phyloP scores from a whole-genome alignment of 2,329 filamentous ascomycete species.

The Diaporthe citrichinensis region DNA sequence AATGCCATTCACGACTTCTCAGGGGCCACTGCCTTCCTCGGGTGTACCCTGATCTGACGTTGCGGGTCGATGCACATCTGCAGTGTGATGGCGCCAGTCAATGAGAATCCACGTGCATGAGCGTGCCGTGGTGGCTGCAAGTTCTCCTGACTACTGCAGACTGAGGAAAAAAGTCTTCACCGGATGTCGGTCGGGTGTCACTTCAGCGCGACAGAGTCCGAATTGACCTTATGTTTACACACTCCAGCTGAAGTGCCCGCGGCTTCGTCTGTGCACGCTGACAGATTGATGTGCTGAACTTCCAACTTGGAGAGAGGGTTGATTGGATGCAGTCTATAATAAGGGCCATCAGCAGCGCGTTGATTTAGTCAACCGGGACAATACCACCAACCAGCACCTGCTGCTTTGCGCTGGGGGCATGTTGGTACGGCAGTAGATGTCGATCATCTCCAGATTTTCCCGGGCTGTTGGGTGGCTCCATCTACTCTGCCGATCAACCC shows the following conservation, averaged over 20 bases:
- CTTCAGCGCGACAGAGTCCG: neutral
- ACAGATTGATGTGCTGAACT: neutral
- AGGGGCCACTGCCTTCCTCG: neutral
- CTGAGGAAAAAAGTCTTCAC: conserved; percentile 2
- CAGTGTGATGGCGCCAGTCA: conserved; percentile 23
- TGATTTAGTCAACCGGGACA: neutral
- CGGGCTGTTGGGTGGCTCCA: conserved; percentile 11
- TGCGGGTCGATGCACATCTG: conserved; percentile 4
- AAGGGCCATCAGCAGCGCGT: conserved; percentile 2
- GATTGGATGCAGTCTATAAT: neutral
- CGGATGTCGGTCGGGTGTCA: conserved; percentile 4
- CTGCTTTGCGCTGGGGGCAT: conserved; percentile 16
- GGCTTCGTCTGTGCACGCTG: neutral
- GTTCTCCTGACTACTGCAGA: conserved; percentile 26
- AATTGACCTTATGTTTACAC: neutral
- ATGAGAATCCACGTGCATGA: neutral
- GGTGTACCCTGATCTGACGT: neutral
- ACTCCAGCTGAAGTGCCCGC: neutral
- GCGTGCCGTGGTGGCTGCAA: neutral
- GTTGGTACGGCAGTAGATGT: conserved; percentile 11
- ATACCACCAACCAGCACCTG: conserved; percentile 6
- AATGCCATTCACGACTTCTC: neutral
- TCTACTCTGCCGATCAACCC: conserved; percentile 21
- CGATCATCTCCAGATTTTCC: conserved; percentile 30
- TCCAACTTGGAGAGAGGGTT: neutral